A percentile compares a stretch with the other conserved stretches of the same genome.
These are phyloP conservation scores for Neurospora sp. DNA, from an alignment of 495 filamentous ascomycete genomes.

Conservation along the genomic window DNA sequence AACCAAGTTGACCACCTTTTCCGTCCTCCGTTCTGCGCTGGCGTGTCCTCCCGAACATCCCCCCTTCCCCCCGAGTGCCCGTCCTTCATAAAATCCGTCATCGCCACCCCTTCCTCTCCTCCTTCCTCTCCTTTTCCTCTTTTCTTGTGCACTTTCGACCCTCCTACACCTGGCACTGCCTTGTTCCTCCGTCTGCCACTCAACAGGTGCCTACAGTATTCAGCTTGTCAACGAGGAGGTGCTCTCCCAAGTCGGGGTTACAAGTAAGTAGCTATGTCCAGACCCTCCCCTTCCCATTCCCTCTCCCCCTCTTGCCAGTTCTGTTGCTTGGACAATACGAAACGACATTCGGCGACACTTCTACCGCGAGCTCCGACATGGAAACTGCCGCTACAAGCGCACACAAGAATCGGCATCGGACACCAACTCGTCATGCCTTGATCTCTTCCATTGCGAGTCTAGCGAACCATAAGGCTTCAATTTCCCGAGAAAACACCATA, in stretches of 20 bases:
- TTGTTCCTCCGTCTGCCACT: neutral
- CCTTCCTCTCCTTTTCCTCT: constrained; percentile 1
- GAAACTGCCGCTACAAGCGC: neutral
- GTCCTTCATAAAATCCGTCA: constrained; percentile 17
- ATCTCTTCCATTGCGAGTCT: neutral
- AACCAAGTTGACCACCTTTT: neutral
- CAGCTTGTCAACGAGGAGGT: constrained; percentile 8
- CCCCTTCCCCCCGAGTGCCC: neutral
- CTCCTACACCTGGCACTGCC: constrained; percentile 7
- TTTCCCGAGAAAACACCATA: neutral
- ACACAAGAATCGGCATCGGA: neutral
- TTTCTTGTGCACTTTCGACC: constrained; percentile 17
- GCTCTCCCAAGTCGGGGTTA: constrained; percentile 5
- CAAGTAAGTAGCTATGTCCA: constrained; percentile 13
- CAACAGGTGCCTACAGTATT: neutral
- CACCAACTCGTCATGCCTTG: neutral
- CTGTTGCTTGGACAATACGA: neutral
- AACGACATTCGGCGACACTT: neutral
- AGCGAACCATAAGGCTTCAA: neutral
- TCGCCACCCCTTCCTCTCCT: constrained; percentile 13
- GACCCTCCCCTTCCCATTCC: neutral
- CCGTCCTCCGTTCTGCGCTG: neutral
- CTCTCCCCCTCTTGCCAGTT: neutral
- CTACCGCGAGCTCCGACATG: neutral
- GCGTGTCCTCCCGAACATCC: neutral